Percentiles rank a stretch among this genome's conserved stretches.
phyloP scores from a whole-genome alignment of 192 early-diverging fungal genomes.

The Allomyces macrogynus region DNA sequence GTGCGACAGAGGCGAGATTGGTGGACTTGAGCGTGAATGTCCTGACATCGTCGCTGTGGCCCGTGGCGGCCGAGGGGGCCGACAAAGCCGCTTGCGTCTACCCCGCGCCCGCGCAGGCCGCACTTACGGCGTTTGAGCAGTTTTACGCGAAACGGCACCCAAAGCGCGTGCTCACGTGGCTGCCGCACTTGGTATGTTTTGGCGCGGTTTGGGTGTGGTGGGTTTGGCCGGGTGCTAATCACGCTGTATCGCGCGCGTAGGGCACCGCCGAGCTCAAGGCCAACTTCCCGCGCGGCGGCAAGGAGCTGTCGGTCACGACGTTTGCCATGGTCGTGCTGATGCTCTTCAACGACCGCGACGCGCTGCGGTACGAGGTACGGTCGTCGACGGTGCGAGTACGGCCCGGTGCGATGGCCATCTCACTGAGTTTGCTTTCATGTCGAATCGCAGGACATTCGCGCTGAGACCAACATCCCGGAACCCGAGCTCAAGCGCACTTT shows the following conservation, averaged over 20 bases:
- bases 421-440: too few species aligned
- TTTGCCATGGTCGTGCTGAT: slow-evolving; percentile 51
- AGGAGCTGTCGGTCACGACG: slow-evolving; percentile 52
- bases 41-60: slow-evolving; percentile 44
- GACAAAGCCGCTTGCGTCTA: neutral
- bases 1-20: slow-evolving; percentile 12
- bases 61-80: slow-evolving; percentile 11
- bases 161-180: slow-evolving; percentile 79
- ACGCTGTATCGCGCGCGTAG: slow-evolving; percentile 9
- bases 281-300: slow-evolving; percentile 54
- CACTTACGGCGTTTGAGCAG: slow-evolving; percentile 38
- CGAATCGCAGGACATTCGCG: slow-evolving; percentile 30
- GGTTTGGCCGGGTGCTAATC: neutral
- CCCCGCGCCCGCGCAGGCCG: neutral
- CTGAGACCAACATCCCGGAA: slow-evolving; percentile 47
- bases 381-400: slow-evolving; percentile 1
- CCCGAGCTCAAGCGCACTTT: slow-evolving; percentile 64
- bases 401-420: too few species aligned
- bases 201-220: too few species aligned
- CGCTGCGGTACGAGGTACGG: slow-evolving; percentile 14
- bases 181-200: slow-evolving; percentile 36
- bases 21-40: slow-evolving; percentile 17
- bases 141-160: slow-evolving; percentile 68
- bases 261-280: slow-evolving; percentile 73
- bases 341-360: slow-evolving; percentile 46